Evolutionary conservation across 1,139 yeast genomes (phyloP), one percentile per base, ranked within the genome.

Genomic region (Suhomyces ambrosiae): DNA sequence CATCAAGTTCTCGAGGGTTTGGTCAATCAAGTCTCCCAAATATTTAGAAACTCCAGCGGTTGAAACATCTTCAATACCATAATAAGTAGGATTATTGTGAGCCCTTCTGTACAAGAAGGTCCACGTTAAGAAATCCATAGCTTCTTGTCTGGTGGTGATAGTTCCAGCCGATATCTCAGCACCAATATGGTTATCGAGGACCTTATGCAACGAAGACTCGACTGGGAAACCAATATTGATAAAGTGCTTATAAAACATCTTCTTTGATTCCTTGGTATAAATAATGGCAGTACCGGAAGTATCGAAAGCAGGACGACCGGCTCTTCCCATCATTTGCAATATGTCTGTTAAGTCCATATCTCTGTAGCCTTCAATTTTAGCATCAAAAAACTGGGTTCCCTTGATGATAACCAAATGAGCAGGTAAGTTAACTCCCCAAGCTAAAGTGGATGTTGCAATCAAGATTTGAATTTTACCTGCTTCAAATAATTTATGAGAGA

Each of bases 391-490:
- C 54, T 86, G 94, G 0, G 98, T 92, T 26, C 97, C 97, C 60
- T 92, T 92, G 46, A 92, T 86, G 35, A 92, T 80, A 7, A 92
- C 98, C 52, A 92, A 68, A 65, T 89, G 92, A 0, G 97, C 97
- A 1, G 97, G 97, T 46, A 92, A 72, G 55, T 92, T 92, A 27
- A 92, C 97, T 53, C 97, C 97, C 94, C 97, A 89, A 0, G 97
- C 98, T 50, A 94, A 74, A 1, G 98, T 92, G 14, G 96, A 86
- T 0, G 99, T 92, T 0, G 98, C 97, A 39, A 94, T 78, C 42
- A 92, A 72, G 40, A 92, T 83, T 64, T 92, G 98, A 33, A 92
- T 82, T 58, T 88, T 89, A 42, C 87, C 88, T 22, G 75, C 68
- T 49, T 89, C 95, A 62, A 92, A 92, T 24, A 92, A 65, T 49